Conservation (phyloP, 139 green algal species). For the Zygnema circumcarinatum region DNA sequence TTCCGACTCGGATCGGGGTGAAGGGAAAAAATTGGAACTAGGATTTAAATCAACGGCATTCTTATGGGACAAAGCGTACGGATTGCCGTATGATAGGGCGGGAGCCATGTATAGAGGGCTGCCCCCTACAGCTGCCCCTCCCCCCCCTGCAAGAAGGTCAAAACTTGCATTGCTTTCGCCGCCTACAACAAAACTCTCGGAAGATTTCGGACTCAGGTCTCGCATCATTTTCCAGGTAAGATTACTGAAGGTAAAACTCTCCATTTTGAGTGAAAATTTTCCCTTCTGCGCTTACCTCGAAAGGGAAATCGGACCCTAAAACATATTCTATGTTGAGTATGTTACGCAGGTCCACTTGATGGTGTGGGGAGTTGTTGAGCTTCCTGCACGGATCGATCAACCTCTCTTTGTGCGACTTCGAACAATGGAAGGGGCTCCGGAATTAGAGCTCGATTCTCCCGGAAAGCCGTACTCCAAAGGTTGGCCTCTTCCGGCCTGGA, state of each 20-base stretch:
- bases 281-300: too few relatives aligned
- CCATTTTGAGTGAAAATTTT: too few relatives aligned
- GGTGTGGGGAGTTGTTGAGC: conserved; percentile 11
- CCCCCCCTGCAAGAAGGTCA: neutral
- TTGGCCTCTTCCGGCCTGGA: conserved; percentile 19
- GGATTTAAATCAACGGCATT: neutral
- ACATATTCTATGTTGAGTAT: too few relatives aligned
- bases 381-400: neutral
- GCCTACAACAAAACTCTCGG: too few relatives aligned
- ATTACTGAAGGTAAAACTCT: too few relatives aligned
- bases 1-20: too few relatives aligned
- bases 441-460: conserved; percentile 12
- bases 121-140: neutral
- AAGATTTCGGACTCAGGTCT: too few relatives aligned
- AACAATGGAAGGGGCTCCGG: neutral
- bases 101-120: conserved; percentile 15
- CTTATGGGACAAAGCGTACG: conserved; percentile 26
- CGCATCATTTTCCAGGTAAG: too few relatives aligned
- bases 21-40: too few relatives aligned
- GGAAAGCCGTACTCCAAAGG: neutral
- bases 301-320: too few relatives aligned
- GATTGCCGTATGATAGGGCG: conserved; percentile 23
- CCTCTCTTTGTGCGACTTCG: conserved; percentile 2
- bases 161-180: neutral
- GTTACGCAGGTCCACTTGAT: conserved; percentile 18